phyloP scores from a whole-genome alignment of 2,329 filamentous ascomycete species.

The Talaromyces sp. region DNA sequence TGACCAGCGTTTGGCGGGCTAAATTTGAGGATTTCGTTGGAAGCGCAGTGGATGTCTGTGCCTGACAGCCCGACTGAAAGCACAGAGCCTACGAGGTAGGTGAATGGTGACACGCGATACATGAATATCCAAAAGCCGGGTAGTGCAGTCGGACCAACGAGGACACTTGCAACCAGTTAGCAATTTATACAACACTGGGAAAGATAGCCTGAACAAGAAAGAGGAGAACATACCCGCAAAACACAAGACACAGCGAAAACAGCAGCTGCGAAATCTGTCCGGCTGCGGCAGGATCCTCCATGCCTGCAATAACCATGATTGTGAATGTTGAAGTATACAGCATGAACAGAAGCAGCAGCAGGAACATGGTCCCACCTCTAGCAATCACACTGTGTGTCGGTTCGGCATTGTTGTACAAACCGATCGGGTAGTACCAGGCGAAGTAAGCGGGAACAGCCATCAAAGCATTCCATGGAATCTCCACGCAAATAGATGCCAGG shows the following conservation, averaged over 20 bases:
- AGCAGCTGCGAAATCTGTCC: slow-evolving; percentile 59
- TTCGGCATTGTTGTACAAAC: slow-evolving; percentile 39
- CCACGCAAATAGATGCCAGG: slow-evolving; percentile 64
- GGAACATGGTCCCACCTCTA: slow-evolving; percentile 60
- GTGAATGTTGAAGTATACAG: slow-evolving; percentile 69
- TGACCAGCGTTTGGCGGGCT: slow-evolving; percentile 51
- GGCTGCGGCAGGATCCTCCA: slow-evolving; percentile 65
- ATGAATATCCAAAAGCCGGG: slow-evolving; percentile 76
- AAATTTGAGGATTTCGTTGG: slow-evolving; percentile 30
- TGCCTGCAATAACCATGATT: slow-evolving; percentile 66
- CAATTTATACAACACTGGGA: neutral
- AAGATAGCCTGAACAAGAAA: neutral
- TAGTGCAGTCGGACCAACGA: slow-evolving; percentile 54
- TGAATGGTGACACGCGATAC: slow-evolving; percentile 64
- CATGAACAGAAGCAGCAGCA: slow-evolving; percentile 62
- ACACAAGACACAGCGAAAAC: slow-evolving; percentile 55
- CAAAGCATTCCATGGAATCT: slow-evolving; percentile 62
- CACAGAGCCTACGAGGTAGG: slow-evolving; percentile 49
- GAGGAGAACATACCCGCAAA: slow-evolving; percentile 38
- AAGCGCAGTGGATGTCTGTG: slow-evolving; percentile 26
- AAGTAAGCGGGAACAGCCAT: slow-evolving; percentile 57
- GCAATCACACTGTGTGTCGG: slow-evolving; percentile 37
- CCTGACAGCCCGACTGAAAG: slow-evolving; percentile 29
- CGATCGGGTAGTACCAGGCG: slow-evolving; percentile 64
- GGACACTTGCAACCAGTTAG: slow-evolving; percentile 42